Percentiles rank a stretch among this genome's conserved stretches.
phyloP scores from a whole-genome alignment of 2,329 filamentous ascomycete genomes.

The Botrytis hyacinthi region DNA sequence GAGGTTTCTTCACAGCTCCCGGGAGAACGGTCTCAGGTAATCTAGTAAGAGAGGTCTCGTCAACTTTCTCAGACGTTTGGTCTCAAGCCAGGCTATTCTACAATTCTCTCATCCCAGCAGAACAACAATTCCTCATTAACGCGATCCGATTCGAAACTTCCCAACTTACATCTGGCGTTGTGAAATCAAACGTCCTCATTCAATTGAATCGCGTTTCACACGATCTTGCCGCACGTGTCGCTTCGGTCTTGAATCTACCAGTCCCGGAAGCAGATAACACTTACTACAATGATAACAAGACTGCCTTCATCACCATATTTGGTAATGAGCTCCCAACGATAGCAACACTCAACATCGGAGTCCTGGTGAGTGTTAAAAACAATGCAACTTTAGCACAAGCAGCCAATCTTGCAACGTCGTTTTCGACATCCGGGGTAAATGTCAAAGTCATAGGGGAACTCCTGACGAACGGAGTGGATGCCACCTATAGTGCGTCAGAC shows the following conservation, averaged over 20 bases:
- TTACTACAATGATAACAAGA: constrained; percentile 70
- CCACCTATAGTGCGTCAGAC: constrained; percentile 64
- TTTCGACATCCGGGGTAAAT: constrained; percentile 52
- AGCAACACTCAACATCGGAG: constrained; percentile 61
- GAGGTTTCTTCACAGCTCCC: constrained; percentile 70
- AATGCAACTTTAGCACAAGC: constrained; percentile 47
- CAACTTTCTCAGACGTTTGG: constrained; percentile 70
- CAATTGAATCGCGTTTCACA: constrained; percentile 69
- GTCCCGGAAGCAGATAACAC: constrained; percentile 58
- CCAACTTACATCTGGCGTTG: constrained; percentile 53
- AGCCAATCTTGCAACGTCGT: constrained; percentile 47
- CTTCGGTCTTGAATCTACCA: constrained; percentile 56
- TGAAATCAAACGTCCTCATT: constrained; percentile 63
- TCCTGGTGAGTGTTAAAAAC: constrained; percentile 46
- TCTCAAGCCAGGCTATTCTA: constrained; percentile 70
- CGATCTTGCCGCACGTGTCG: constrained; percentile 65
- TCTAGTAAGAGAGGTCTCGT: constrained; percentile 57
- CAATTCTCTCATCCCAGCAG: constrained; percentile 64
- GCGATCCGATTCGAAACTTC: constrained; percentile 70
- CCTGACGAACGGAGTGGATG: constrained; percentile 53
- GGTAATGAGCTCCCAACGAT: constrained; percentile 57
- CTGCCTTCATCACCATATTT: constrained; percentile 59
- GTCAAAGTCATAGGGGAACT: constrained; percentile 60
- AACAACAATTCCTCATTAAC: constrained; percentile 71
- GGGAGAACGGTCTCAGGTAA: constrained; percentile 51